A percentile compares a stretch with the other conserved stretches of the same genome.
phyloP scores from a whole-genome alignment of 1,139 yeast species.

The Candida anutae region DNA sequence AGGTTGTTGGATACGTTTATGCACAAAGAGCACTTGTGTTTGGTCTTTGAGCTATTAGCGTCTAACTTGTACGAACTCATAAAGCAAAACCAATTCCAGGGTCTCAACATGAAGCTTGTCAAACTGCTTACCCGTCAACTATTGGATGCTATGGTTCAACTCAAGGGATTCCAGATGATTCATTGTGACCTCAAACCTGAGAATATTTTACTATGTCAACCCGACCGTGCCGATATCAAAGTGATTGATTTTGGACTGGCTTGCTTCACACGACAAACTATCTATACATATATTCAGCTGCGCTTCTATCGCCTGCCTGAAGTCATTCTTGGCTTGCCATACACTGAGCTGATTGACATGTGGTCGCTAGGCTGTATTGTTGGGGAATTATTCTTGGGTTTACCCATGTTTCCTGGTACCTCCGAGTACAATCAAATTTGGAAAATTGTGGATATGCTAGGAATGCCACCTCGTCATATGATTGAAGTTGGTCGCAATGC shows the following conservation, averaged over 20 bases:
- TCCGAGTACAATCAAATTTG: slow-evolving; percentile 88
- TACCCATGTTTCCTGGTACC: slow-evolving; percentile 92
- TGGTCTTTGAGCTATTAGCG: slow-evolving; percentile 84
- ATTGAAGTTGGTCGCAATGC: slow-evolving; percentile 89
- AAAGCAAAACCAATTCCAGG: slow-evolving; percentile 91
- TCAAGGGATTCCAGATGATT: slow-evolving; percentile 77
- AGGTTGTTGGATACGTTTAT: slow-evolving; percentile 80
- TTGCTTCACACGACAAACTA: slow-evolving; percentile 83
- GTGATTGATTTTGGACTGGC: slow-evolving; percentile 97
- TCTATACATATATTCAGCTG: slow-evolving; percentile 91
- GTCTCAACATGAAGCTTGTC: slow-evolving; percentile 74
- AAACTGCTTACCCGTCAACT: slow-evolving; percentile 73
- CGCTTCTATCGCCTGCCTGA: slow-evolving; percentile 96
- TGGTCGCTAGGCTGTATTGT: slow-evolving; percentile 98
- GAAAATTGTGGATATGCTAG: slow-evolving; percentile 77
- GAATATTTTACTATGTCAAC: slow-evolving; percentile 71
- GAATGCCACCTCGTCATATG: slow-evolving; percentile 93
- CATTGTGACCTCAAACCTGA: slow-evolving; percentile 98
- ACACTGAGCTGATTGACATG: slow-evolving; percentile 90
- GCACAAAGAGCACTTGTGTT: slow-evolving; percentile 87
- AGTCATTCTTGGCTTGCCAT: slow-evolving; percentile 83
- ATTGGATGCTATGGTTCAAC: slow-evolving; percentile 68
- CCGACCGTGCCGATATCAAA: slow-evolving; percentile 83
- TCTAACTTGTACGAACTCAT: slow-evolving; percentile 85
- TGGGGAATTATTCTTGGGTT: slow-evolving; percentile 86